Conservation (phyloP, 306 rosid genomes). For the Dicorynia guianensis region DNA sequence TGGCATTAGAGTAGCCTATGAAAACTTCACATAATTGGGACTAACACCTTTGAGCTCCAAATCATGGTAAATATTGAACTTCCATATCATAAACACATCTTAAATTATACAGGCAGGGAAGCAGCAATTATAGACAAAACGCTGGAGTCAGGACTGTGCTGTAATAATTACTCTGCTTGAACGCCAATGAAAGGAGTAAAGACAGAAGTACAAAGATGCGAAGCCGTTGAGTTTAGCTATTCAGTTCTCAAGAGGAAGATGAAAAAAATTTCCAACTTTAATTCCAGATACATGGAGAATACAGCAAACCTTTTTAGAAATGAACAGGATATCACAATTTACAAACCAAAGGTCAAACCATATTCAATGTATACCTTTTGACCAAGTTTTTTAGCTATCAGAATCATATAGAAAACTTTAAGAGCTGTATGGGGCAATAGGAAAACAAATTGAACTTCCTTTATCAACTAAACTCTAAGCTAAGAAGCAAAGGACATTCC, state of each 20-base stretch:
- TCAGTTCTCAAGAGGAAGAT: background rate
- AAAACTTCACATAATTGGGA: background rate
- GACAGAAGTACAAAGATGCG: background rate
- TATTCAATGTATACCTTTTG: slow-evolving; percentile 1
- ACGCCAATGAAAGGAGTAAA: slow-evolving; percentile 1
- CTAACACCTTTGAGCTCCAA: background rate
- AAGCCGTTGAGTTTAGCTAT: slow-evolving; percentile 12
- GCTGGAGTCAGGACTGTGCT: background rate
- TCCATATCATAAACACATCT: slow-evolving; percentile 1
- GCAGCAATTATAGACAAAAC: slow-evolving; percentile 21
- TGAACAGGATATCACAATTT: slow-evolving; percentile 15
- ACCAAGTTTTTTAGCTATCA: no score
- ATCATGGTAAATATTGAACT: slow-evolving; percentile 1
- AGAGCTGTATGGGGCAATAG: background rate
- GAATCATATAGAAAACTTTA: background rate
- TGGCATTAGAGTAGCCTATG: background rate
- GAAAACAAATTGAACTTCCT: background rate
- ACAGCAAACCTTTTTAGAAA: slow-evolving; percentile 18
- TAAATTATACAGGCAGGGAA: slow-evolving; percentile 6
- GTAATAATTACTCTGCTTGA: slow-evolving; percentile 14
- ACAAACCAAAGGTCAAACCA: slow-evolving; percentile 12
- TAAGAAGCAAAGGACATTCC: slow-evolving; percentile 17
- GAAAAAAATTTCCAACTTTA: background rate
- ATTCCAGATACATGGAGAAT: slow-evolving; percentile 1
- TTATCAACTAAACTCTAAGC: background rate